A percentile compares a stretch with the other conserved stretches of the same genome.
These are phyloP conservation scores for Zanthoxylum bungeanum DNA, from an alignment of 345 rosid species.

Conservation along the genomic window DNA sequence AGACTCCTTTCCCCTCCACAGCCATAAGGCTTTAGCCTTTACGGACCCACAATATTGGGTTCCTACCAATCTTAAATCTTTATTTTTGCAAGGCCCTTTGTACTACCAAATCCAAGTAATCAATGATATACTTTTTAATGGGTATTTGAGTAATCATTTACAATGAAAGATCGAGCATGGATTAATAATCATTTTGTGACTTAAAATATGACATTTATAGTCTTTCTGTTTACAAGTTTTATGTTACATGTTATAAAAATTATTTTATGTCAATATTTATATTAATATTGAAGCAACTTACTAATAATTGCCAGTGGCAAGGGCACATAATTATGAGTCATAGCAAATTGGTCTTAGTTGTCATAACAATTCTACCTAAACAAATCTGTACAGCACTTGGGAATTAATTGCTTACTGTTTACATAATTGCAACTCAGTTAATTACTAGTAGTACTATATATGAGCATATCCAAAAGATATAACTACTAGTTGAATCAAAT, in stretches of 20 bases:
- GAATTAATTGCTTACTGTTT: background rate
- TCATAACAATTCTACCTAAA: background rate
- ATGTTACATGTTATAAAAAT: too few species aligned
- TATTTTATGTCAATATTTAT: too few species aligned
- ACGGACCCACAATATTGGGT: constrained; percentile 17
- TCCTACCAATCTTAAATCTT: too few species aligned
- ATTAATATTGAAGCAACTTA: too few species aligned
- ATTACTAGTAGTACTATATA: background rate
- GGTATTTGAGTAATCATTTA: background rate
- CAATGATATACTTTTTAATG: background rate
- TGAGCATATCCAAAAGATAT: background rate
- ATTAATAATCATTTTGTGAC: background rate
- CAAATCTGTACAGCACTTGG: background rate
- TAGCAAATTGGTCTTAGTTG: background rate
- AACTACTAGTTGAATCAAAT: background rate
- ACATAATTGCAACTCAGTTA: background rate
- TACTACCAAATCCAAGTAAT: background rate
- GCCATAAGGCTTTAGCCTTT: background rate
- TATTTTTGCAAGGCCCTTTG: background rate
- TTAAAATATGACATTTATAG: background rate
- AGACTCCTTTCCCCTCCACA: constrained; percentile 16
- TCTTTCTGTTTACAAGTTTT: too few species aligned
- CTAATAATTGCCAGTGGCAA: background rate
- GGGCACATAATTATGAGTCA: background rate
- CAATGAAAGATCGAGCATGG: background rate